A percentile compares a stretch with the other conserved stretches of the same genome.
These are phyloP conservation scores for Escallonia rubra DNA, from an alignment of 129 eudicot genomes.

Conservation along the genomic window DNA sequence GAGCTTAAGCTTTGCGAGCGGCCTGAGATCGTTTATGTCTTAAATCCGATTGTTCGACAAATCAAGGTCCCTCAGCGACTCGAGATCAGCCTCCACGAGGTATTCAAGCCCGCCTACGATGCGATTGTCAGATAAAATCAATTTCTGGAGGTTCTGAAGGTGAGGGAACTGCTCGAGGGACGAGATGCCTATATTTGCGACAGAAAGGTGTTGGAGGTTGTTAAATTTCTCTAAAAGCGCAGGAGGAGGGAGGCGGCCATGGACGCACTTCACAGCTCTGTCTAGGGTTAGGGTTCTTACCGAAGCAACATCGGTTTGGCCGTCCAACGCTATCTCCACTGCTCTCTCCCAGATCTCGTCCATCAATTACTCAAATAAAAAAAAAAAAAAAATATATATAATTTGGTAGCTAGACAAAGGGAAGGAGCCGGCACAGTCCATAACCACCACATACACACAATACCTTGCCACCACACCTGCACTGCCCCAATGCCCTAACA, in stretches of 20 bases:
- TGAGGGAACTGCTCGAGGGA: slow-evolving; percentile 86
- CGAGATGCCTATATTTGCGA: slow-evolving; percentile 83
- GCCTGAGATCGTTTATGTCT: slow-evolving; percentile 69
- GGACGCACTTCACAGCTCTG: slow-evolving; percentile 92
- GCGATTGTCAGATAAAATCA: slow-evolving; percentile 80
- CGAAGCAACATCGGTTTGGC: slow-evolving; percentile 49
- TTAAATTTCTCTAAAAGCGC: slow-evolving; percentile 67
- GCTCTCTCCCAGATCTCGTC: slow-evolving; percentile 99
- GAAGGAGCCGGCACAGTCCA: too few relatives aligned
- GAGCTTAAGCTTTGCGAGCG: slow-evolving; percentile 70
- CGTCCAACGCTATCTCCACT: slow-evolving; percentile 91
- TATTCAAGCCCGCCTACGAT: slow-evolving; percentile 76
- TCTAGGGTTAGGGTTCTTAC: slow-evolving; percentile 77
- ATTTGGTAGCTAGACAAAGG: too few relatives aligned
- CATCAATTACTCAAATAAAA: slow-evolving; percentile 46
- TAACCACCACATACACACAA: too few relatives aligned
- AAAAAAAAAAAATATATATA: too few relatives aligned
- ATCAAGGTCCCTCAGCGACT: slow-evolving; percentile 77
- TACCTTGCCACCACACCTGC: too few relatives aligned
- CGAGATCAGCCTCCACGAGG: slow-evolving; percentile 70
- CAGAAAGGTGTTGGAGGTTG: slow-evolving; percentile 68
- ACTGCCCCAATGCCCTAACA: too few relatives aligned
- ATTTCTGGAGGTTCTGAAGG: slow-evolving; percentile 56
- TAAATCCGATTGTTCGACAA: slow-evolving; percentile 89
- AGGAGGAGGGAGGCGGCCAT: slow-evolving; percentile 85